Base-by-base conservation (phyloP, 371 early-diverging fungal species). In the Umbelopsis sp. region DNA sequence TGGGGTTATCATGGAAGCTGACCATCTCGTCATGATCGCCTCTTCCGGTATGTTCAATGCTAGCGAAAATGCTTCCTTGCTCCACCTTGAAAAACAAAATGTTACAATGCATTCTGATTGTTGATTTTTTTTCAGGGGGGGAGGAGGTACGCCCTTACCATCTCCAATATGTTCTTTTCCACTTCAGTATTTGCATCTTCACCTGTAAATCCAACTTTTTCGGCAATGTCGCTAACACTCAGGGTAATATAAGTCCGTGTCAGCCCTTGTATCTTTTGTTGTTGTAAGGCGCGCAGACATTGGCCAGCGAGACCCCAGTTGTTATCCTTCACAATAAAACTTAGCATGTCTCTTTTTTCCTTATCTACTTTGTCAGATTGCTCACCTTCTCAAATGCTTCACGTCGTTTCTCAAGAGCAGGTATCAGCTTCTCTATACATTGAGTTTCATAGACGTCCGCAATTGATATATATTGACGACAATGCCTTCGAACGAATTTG, bases 221-320 rank as follows among this genome's bases (percentile, higher is more conserved):
- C 67, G 6, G 90, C 86, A 75, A 94, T 91, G 67, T 93, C 92
- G 37, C 72, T 67, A 38, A 95, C 68, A 11, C 90, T 87, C 22
- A 94, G 80, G 22, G 93, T 93, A 51, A 92, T 70, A 70, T 93
- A 93, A 0, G 94, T 92, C 50, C 91, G 78, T 0, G 93, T 92
- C 64, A 95, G 76, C 63, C 86, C 82, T 70, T 87, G 87, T 63
- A 95, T 91, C 44, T 81, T 87, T 44, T 86, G 83, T 18, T 85
- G 80, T 11, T 76, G 76, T 18, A 89, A 76, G 0, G 88, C 84
- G 35, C 82, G 75, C 50, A 87, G 67, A 63, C 89, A 89, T 69
- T 93, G 94, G 65, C 87, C 86, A 5, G 85, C 88, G 44, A 95
- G 76, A 4, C 96, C 96, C 41, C 82, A 72, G 72, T 93, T 91